A percentile compares a stretch with the other conserved stretches of the same genome.
phyloP scores from a whole-genome alignment of 768 basidiomycete species.

The Termitomyces heimii region DNA sequence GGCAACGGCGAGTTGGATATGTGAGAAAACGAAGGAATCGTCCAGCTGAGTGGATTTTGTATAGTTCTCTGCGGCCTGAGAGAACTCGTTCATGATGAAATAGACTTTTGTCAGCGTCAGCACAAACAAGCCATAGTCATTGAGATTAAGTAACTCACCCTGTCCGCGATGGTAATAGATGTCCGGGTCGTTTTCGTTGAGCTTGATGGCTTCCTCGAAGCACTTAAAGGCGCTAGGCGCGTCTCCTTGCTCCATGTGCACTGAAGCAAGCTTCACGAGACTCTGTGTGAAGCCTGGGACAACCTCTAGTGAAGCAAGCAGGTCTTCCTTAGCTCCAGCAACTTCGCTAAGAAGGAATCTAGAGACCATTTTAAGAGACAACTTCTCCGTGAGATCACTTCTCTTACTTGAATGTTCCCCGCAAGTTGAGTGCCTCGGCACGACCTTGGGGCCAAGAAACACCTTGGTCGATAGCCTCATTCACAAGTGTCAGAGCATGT shows the following conservation, averaged over 20 bases:
- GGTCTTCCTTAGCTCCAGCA: slow-evolving; percentile 73
- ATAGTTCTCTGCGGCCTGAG: slow-evolving; percentile 86
- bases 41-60: slow-evolving; percentile 86
- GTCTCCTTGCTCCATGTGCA: slow-evolving; percentile 93
- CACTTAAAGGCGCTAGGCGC: slow-evolving; percentile 78
- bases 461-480: slow-evolving; percentile 84
- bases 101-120: slow-evolving; percentile 47
- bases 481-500: slow-evolving; percentile 73
- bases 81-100: slow-evolving; percentile 92
- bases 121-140: background rate
- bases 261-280: slow-evolving; percentile 94
- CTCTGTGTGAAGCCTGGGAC: slow-evolving; percentile 73
- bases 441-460: slow-evolving; percentile 69
- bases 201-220: slow-evolving; percentile 83
- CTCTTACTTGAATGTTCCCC: slow-evolving; percentile 91
- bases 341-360: slow-evolving; percentile 90
- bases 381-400: background rate
- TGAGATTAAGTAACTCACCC: slow-evolving; percentile 38
- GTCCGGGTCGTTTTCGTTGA: slow-evolving; percentile 84
- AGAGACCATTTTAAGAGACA: background rate
- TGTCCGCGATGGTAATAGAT: slow-evolving; percentile 99
- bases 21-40: slow-evolving; percentile 87
- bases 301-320: slow-evolving; percentile 70
- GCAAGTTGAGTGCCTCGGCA: slow-evolving; percentile 86
- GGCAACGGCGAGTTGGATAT: slow-evolving; percentile 95